A percentile compares a stretch with the other conserved stretches of the same genome.
phyloP scores from a whole-genome alignment of 1,139 yeast species.

The Martiniozyma asiatica region DNA sequence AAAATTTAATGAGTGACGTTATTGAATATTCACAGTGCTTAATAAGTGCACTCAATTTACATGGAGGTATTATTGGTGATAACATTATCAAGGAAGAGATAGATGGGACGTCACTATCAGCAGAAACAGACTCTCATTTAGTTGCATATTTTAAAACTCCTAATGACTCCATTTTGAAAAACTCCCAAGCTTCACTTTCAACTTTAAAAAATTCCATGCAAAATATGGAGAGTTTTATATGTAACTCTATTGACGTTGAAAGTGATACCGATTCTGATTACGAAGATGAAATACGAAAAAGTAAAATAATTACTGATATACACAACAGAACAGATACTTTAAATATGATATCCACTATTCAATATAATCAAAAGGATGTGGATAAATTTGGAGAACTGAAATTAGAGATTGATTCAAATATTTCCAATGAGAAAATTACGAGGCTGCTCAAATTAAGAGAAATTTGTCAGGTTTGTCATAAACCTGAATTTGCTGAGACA shows the following conservation, averaged over 20 bases:
- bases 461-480: constrained; percentile 42
- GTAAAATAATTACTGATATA: neutral
- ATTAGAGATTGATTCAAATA: neutral
- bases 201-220: neutral
- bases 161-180: neutral
- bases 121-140: constrained; percentile 4
- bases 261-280: neutral
- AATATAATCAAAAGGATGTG: too few relatives aligned
- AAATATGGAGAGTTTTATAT: constrained; percentile 1
- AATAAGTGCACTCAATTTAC: constrained; percentile 1
- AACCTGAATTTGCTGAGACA: constrained; percentile 34
- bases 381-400: too few relatives aligned
- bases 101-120: constrained; percentile 1
- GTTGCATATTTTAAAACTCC: constrained; percentile 1
- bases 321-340: constrained; percentile 1
- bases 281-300: neutral
- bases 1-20: constrained; percentile 1
- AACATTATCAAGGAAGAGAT: too few relatives aligned
- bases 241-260: neutral
- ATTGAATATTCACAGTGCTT: constrained; percentile 2
- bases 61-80: neutral
- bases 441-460: constrained; percentile 2
- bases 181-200: neutral
- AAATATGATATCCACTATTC: neutral
- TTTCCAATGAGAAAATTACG: neutral